Conservation (phyloP, 257 asterid genomes). For the Nicotiana undulata region DNA sequence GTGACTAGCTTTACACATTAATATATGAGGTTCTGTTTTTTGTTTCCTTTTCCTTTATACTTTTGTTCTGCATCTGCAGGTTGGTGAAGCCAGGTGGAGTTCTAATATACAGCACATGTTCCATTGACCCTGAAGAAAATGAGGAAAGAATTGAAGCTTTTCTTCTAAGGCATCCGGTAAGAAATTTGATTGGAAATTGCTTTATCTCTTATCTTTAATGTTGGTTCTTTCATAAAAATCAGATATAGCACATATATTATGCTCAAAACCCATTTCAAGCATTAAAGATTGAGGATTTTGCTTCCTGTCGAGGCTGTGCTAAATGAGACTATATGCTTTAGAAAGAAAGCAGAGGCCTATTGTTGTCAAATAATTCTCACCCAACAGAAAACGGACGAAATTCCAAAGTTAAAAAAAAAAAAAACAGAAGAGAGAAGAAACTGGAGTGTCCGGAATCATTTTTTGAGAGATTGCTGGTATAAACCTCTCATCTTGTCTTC, state of each 20-base stretch:
- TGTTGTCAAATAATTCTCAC: background rate
- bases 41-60: background rate
- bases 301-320: background rate
- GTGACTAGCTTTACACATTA: background rate
- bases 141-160: conserved; percentile 84
- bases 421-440: background rate
- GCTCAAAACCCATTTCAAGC: background rate
- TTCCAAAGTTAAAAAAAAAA: background rate
- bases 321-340: background rate
- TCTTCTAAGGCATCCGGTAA: conserved; percentile 71
- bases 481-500: background rate
- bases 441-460: background rate
- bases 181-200: background rate
- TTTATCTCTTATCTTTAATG: background rate
- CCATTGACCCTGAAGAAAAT: conserved; percentile 80
- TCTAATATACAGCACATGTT: conserved; percentile 83
- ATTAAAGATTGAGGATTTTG: background rate
- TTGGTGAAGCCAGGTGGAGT: conserved; percentile 77
- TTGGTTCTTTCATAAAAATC: background rate
- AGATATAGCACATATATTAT: background rate
- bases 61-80: conserved; percentile 33
- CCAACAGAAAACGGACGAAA: background rate
- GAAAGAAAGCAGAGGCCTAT: background rate
- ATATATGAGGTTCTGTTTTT: background rate
- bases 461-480: background rate